Evolutionary conservation across 2,329 filamentous ascomycete species (phyloP), one percentile per base, ranked within the genome.

Genomic region (Cladophialophora immunda): DNA sequence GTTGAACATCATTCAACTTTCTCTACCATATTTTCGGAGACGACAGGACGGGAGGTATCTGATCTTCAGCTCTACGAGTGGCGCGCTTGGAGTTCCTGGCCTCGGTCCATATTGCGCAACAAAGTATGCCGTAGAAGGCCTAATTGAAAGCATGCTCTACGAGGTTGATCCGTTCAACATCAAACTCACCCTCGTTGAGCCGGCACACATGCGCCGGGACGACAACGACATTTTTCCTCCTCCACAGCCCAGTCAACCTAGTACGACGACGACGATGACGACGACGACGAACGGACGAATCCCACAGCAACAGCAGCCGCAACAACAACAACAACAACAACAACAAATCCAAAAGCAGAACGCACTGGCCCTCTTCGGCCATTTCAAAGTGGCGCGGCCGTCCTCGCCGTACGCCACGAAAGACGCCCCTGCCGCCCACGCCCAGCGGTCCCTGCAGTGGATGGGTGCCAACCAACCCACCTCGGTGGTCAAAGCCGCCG

Each of bases 101-200:
- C 81, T 98, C 5, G 94, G 94, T 0, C 94, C 94, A 0, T 98
- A 97, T 76, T 98, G 94, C 78, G 95, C 95, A 1, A 97, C 93
- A 17, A 99, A 98, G 78, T 98, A 97, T 79, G 95, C 95, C 0
- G 93, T 97, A 3, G 95, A 99, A 77, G 95, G 94, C 0, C 83
- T 99, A 62, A 93, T 98, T 73, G 95, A 99, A 79, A 94, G 92
- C 17, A 94, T 99, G 92, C 85, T 97, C 17, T 98, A 98, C 79
- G 95, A 99, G 77, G 90, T 97, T 41, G 94, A 97, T 70, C 82
- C 84, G 0, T 97, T 97, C 80, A 94, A 95, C 76, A 91, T 98
- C 78, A 97, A 96, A 79, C 92, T 92, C 0, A 97, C 94, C 1
- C 85, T 99, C 5, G 94, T 98, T 0, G 93, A 97, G 75, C 94